phyloP scores from a whole-genome alignment of 1,139 yeast species.

The Scheffersomyces lignicola region DNA sequence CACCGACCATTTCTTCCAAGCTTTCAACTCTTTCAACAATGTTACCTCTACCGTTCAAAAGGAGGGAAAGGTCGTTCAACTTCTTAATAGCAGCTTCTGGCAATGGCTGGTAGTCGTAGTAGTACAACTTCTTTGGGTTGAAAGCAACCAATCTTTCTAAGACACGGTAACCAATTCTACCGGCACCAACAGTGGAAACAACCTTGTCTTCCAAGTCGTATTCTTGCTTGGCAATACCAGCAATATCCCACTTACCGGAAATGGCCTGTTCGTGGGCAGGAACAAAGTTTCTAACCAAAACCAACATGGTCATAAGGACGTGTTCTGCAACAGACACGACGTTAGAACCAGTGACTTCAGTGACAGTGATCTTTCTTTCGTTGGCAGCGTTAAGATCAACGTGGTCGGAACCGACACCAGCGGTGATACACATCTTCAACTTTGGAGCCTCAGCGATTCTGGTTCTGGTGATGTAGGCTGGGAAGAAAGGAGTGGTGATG shows the following conservation, averaged over 20 bases:
- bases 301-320: conserved; percentile 71
- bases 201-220: conserved; percentile 77
- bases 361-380: conserved; percentile 59
- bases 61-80: conserved; percentile 38
- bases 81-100: conserved; percentile 58
- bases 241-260: conserved; percentile 72
- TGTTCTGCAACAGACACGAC: conserved; percentile 83
- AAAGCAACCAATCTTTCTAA: conserved; percentile 73
- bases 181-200: conserved; percentile 78
- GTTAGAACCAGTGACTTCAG: conserved; percentile 83
- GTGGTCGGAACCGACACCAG: conserved; percentile 87
- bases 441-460: conserved; percentile 72
- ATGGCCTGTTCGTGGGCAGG: conserved; percentile 74
- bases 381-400: conserved; percentile 75
- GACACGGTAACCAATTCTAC: conserved; percentile 78
- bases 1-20: conserved; percentile 66
- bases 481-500: conserved; percentile 83
- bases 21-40: conserved; percentile 60
- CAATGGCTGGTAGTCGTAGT: conserved; percentile 74
- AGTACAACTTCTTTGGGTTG: conserved; percentile 70
- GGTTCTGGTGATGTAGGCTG: conserved; percentile 70
- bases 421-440: conserved; percentile 71
- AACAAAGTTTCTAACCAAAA: conserved; percentile 72
- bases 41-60: conserved; percentile 37
- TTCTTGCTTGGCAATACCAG: conserved; percentile 71